Evolutionary conservation across 208 protist genomes (phyloP), one percentile per base, ranked within the genome.

Genomic region (Leishmania lainsoni): DNA sequence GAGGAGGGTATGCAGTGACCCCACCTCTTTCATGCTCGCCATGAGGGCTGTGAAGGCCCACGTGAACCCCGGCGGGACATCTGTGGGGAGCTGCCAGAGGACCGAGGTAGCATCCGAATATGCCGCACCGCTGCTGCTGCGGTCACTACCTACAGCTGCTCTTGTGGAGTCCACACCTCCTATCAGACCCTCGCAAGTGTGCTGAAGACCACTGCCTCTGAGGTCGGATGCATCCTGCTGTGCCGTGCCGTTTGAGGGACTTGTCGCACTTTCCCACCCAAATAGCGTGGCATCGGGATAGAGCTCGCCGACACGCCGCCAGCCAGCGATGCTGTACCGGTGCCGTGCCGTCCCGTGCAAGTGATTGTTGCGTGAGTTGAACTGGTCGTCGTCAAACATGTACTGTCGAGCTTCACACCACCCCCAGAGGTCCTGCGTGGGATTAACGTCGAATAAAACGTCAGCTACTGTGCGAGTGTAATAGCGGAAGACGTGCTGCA

Each of bases 361-460:
- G 58, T 83, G 20, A 20, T 86, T 74, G 76, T 92, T 88, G 83
- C 91, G 86, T 0, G 88, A 78, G 49, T 83, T 81, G 80, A 98
- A 96, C 83, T 98, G 89, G 0, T 80, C 74, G 75, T 98, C 95
- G 75, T 91, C 84, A 83, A 97, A 98, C 74, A 83, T 87, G 72
- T 79, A 83, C 29, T 90, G 75, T 0, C 87, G 75, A 10, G 82
- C 72, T 65, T 83, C 73, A 78, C 93, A 96, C 26, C 92, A 82
- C 42, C 80, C 20, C 56, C 85, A 79, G 17, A 96, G 65, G 26
- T 78, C 75, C 0, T 81, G 54, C 20, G 94, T 83, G 1, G 93
- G 93, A 75, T 96, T 87, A 12, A 86, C 87, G 80, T 97, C 92
- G 79, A 95, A 96, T 1, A 97, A 83, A 14, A 92, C 29, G 1